Base-by-base conservation (phyloP, 176 grass and related monocot species). In the Phoenix roebelenii region DNA sequence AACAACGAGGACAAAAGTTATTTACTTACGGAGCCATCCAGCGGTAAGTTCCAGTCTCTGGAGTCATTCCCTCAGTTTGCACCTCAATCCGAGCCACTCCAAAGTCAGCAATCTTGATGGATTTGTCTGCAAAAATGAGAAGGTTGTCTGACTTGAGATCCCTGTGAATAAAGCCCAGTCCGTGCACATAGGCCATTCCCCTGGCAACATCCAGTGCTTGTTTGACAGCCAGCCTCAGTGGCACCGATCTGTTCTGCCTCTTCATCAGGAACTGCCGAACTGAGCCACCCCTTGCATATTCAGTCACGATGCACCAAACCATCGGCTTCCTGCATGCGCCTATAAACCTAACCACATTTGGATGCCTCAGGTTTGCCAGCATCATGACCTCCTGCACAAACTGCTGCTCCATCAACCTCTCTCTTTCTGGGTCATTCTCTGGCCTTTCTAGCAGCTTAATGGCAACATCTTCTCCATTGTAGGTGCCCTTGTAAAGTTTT, bases 11-110 rank as follows among this genome's bases (percentile, higher is more conserved):
- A 72, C 35, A 44, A 32, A 25, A 15, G 5, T 39, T 50, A 32
- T 60, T 35, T 35, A 79, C 87, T 90, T 82, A 90, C 87, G 87
- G 87, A 5, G 87, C 87, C 87, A 90, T 90, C 87, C 87, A 90
- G 19, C 87, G 87, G 35, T 90, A 85, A 44, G 87, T 82, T 51
- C 87, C 87, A 14, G 87, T 90, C 50, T 85, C 87, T 30, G 87
- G 82, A 15, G 82, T 90, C 87, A 90, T 90, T 48, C 87, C 82
- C 65, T 90, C 82, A 1, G 87, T 80, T 57, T 81, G 72, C 39
- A 85, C 87, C 64, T 90, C 87, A 52, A 90, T 90, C 32, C 87
- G 74, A 70, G 82, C 87, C 56, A 90, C 87, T 55, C 87, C 87
- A 63, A 90, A 90, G 77, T 90, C 87, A 7, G 87, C 87, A 73